phyloP scores from a whole-genome alignment of 176 grass and related monocot genomes.

The Triticum aestivum region DNA sequence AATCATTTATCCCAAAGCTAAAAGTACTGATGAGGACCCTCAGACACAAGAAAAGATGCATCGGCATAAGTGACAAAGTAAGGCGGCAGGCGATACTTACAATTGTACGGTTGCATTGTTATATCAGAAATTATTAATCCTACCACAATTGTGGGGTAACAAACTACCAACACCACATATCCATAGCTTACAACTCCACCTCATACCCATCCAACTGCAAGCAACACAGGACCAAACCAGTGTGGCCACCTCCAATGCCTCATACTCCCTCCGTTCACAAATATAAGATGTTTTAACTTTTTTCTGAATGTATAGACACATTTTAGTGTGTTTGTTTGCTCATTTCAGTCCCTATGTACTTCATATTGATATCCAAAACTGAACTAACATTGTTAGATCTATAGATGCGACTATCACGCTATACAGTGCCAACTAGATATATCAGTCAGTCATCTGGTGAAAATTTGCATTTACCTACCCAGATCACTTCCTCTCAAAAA shows the following conservation, averaged over 20 bases:
- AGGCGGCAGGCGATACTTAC: neutral
- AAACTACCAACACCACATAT: neutral
- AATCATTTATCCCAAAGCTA: neutral
- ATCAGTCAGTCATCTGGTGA: constrained; percentile 18
- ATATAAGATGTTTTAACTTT: too few species aligned
- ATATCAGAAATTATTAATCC: neutral
- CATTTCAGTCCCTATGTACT: too few species aligned
- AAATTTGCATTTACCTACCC: neutral
- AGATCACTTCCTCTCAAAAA: neutral
- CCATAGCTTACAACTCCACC: neutral
- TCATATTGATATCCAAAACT: neutral
- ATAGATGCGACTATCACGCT: neutral
- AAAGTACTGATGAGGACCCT: constrained; percentile 4
- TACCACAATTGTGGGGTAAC: neutral
- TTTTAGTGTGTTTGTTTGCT: too few species aligned
- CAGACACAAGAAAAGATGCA: constrained; percentile 7
- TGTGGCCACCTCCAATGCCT: neutral
- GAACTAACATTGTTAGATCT: neutral
- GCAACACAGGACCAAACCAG: neutral
- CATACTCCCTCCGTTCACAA: neutral
- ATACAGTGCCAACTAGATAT: neutral
- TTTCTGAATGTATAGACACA: too few species aligned
- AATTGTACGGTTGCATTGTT: neutral
- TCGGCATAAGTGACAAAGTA: neutral
- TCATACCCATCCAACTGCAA: neutral